Percentiles rank a stretch among this genome's conserved stretches.
These are phyloP conservation scores for Botrytis elliptica DNA, from an alignment of 2,329 filamentous ascomycete species.

Conservation along the genomic window DNA sequence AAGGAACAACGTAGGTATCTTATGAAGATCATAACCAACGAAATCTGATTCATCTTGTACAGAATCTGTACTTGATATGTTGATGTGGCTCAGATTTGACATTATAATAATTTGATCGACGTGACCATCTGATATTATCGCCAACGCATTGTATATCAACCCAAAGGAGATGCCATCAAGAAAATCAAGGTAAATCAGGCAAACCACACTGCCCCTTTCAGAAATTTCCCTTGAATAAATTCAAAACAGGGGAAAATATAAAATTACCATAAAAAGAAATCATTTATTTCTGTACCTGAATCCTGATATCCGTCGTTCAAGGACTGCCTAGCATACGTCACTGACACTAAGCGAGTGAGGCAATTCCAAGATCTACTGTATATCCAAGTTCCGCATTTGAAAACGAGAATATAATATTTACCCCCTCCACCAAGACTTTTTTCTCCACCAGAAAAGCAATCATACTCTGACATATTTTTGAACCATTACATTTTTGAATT, in stretches of 20 bases:
- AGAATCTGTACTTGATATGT: background rate
- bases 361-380: constrained; percentile 3
- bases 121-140: background rate
- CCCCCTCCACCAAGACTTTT: background rate
- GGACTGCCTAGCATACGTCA: constrained; percentile 7
- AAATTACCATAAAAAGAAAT: background rate
- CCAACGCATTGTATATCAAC: background rate
- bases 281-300: background rate
- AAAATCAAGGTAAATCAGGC: background rate
- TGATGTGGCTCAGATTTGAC: background rate
- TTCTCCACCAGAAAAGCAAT: background rate
- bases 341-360: constrained; percentile 3
- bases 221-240: background rate
- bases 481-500: background rate
- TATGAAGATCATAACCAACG: background rate
- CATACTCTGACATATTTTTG: background rate
- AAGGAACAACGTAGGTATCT: background rate
- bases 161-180: background rate
- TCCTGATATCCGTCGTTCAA: background rate
- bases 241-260: background rate
- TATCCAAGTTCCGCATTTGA: background rate
- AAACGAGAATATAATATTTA: background rate
- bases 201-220: background rate
- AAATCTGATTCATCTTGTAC: background rate
- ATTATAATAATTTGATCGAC: background rate